Conservation (phyloP, 2,329 filamentous ascomycete species). For the Neocucurbitaria cava region DNA sequence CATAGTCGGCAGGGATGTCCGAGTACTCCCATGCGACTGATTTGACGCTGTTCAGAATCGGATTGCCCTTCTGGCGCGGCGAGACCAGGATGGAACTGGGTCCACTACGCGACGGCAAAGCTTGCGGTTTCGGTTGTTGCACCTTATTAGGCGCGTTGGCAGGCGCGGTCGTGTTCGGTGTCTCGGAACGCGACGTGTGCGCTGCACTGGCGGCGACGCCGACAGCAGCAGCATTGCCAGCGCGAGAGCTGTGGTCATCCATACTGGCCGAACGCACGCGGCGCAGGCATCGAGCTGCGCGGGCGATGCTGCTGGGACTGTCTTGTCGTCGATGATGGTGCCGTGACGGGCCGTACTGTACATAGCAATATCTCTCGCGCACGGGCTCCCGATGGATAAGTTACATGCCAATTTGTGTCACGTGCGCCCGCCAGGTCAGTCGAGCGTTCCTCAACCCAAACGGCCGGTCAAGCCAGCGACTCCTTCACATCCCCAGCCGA, state of each 20-base stretch:
- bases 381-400: neutral
- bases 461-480: constrained; percentile 18
- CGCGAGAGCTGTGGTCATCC: constrained; percentile 37
- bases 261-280: constrained; percentile 31
- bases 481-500: constrained; percentile 17
- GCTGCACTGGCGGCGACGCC: constrained; percentile 8
- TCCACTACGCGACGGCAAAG: constrained; percentile 69
- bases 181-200: constrained; percentile 4
- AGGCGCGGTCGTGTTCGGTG: constrained; percentile 8
- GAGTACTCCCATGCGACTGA: constrained; percentile 94
- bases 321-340: neutral
- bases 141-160: constrained; percentile 55
- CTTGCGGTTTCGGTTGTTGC: constrained; percentile 88
- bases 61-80: constrained; percentile 92
- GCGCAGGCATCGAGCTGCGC: constrained; percentile 24
- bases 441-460: constrained; percentile 21
- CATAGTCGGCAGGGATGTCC: constrained; percentile 94
- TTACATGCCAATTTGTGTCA: constrained; percentile 6
- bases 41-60: constrained; percentile 82
- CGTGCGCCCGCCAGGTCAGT: constrained; percentile 15
- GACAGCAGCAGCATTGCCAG: constrained; percentile 12
- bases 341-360: neutral
- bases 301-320: neutral
- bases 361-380: neutral
- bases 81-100: constrained; percentile 88